A percentile compares a stretch with the other conserved stretches of the same genome.
Evolutionary conservation across 129 eudicot genomes (phyloP).

Genomic region (Solidago caesia): DNA sequence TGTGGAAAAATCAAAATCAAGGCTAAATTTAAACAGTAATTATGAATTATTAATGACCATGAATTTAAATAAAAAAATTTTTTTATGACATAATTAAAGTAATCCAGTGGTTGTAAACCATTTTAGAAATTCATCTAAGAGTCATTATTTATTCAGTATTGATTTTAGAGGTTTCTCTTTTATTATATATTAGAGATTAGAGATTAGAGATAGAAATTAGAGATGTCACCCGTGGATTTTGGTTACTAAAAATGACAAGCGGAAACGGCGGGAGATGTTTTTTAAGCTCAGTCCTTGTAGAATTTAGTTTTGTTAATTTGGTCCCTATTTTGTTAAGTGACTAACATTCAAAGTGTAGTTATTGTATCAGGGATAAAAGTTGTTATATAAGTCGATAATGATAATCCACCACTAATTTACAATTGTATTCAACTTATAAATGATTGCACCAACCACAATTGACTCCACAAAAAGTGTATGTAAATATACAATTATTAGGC

Average conservation of each 20-base stretch:
- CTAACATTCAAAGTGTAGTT: background rate
- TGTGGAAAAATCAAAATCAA: too few relatives aligned
- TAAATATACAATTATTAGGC: background rate
- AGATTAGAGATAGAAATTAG: too few relatives aligned
- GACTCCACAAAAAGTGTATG: background rate
- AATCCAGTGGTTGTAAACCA: too few relatives aligned
- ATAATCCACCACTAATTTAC: conserved; percentile 36
- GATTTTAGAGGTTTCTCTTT: too few relatives aligned
- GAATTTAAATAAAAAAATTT: too few relatives aligned
- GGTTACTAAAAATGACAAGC: conserved; percentile 30
- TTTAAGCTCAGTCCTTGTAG: background rate
- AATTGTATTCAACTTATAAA: conserved; percentile 29
- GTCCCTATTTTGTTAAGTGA: background rate
- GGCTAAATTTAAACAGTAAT: too few relatives aligned
- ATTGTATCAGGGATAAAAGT: background rate
- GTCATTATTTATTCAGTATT: too few relatives aligned
- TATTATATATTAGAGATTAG: too few relatives aligned
- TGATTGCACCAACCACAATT: conserved; percentile 26
- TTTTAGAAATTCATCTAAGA: too few relatives aligned
- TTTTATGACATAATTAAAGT: too few relatives aligned
- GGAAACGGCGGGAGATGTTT: conserved; percentile 22
- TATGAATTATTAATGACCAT: too few relatives aligned
- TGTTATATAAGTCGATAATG: conserved; percentile 24
- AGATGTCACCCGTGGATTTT: conserved; percentile 23
- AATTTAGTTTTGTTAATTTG: background rate